These are phyloP conservation scores for Biscutella laevigata DNA, from an alignment of 441 rosid species.

Conservation along the genomic window DNA sequence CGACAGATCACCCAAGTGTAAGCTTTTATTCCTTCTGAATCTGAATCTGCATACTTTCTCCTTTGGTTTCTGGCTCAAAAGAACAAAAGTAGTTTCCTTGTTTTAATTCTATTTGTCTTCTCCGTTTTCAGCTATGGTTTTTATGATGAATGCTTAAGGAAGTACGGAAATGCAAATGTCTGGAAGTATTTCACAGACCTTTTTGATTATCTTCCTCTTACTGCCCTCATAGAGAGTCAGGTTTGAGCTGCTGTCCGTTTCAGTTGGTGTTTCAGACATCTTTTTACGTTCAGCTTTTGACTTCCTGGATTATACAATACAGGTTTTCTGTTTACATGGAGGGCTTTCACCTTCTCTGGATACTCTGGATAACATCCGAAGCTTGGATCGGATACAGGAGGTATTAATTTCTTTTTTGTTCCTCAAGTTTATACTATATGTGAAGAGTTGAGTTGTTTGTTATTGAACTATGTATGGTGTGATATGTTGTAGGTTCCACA, in stretches of 20 bases:
- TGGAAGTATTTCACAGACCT: constrained; percentile 11
- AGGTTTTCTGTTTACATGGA: constrained; percentile 97
- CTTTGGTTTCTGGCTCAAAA: too few relatives aligned
- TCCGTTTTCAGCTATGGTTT: too few relatives aligned
- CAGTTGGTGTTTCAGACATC: too few relatives aligned
- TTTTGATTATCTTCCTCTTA: constrained; percentile 32
- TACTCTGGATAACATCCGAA: constrained; percentile 88
- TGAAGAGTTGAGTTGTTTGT: too few relatives aligned
- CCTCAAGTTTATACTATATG: too few relatives aligned
- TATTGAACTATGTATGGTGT: too few relatives aligned
- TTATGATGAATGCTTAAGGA: constrained; percentile 8
- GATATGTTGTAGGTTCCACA: constrained; percentile 99
- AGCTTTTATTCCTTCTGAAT: too few relatives aligned
- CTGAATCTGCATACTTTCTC: too few relatives aligned
- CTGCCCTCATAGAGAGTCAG: constrained; percentile 99
- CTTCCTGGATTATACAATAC: background rate
- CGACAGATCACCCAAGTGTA: constrained; percentile 4
- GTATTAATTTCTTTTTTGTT: constrained; percentile 41
- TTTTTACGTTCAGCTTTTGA: too few relatives aligned
- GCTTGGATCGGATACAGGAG: constrained; percentile 95
- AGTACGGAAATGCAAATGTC: constrained; percentile 15
- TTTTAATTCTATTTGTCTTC: too few relatives aligned
- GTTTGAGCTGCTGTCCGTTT: constrained; percentile 30
- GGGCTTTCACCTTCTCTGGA: constrained; percentile 95
- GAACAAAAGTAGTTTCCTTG: too few relatives aligned